phyloP scores from a whole-genome alignment of 768 basidiomycete genomes.

The Melanogaster broomeanus region DNA sequence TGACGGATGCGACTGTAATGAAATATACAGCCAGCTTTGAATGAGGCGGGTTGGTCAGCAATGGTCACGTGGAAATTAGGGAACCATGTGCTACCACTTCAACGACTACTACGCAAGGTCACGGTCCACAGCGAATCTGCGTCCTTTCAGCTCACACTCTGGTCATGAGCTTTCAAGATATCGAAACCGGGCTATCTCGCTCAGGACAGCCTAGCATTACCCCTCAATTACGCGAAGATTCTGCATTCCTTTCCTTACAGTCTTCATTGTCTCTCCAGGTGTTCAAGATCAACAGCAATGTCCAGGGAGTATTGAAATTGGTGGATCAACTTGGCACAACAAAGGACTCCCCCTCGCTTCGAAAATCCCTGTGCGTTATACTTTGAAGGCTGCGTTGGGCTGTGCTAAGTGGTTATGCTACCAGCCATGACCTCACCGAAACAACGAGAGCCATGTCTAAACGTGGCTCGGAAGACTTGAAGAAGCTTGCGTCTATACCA shows the following conservation, averaged over 20 bases:
- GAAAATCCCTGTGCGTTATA: slow-evolving; percentile 78
- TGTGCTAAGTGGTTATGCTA: slow-evolving; percentile 4
- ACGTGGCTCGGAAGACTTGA: slow-evolving; percentile 89
- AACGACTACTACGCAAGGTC: too few species aligned
- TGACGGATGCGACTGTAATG: too few species aligned
- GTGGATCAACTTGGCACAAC: slow-evolving; percentile 93
- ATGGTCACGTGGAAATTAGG: too few species aligned
- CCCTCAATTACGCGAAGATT: slow-evolving; percentile 59
- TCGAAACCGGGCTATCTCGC: slow-evolving; percentile 44
- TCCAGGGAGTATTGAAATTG: slow-evolving; percentile 92
- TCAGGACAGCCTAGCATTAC: slow-evolving; percentile 26
- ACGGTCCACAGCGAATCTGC: too few species aligned
- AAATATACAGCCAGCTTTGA: too few species aligned
- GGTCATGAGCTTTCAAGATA: slow-evolving; percentile 53
- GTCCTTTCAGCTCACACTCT: not conserved
- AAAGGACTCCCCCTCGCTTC: slow-evolving; percentile 74
- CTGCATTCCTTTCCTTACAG: slow-evolving; percentile 73
- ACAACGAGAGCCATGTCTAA: slow-evolving; percentile 94
- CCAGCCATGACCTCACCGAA: slow-evolving; percentile 91
- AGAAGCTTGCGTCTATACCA: slow-evolving; percentile 78
- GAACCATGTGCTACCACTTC: too few species aligned
- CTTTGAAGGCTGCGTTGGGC: not conserved
- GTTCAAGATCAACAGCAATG: slow-evolving; percentile 98
- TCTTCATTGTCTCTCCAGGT: slow-evolving; percentile 87
- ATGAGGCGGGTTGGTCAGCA: too few species aligned